Evolutionary conservation across 2,329 filamentous ascomycete species (phyloP), one percentile per base, ranked within the genome.

Genomic region (Trichoderma guizhouense): DNA sequence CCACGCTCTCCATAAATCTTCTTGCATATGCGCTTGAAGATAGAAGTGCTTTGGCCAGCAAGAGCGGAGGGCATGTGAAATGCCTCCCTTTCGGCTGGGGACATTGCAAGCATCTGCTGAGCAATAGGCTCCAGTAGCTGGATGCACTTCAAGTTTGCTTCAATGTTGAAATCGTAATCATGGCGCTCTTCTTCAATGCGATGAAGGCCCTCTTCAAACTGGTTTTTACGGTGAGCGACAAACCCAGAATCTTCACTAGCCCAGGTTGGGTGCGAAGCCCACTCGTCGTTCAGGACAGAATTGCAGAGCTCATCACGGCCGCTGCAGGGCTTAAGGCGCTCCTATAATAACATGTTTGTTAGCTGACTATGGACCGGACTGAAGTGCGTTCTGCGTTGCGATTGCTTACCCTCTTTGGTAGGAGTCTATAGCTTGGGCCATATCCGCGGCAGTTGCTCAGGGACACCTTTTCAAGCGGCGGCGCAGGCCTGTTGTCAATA

Each of bases 191-290:
- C 96, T 82, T 99, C 96, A 73, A 99, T 98, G 24, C 96, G 89
- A 79, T 99, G 96, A 9, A 99, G 89, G 36, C 93, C 93, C 81
- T 99, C 96, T 81, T 99, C 96, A 75, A 92, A 97, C 69, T 92
- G 90, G 77, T 99, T 99, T 87, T 99, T 99, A 74, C 95, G 90
- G 82, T 99, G 96, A 14, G 96, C 96, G 72, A 99, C 95, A 77
- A 99, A 99, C 0, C 96, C 96, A 58, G 93, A 97, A 79, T 99
- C 96, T 81, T 99, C 96, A 1, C 95, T 98, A 1, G 95, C 96
- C 96, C 96, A 99, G 0, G 96, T 99, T 4, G 96, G 96, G 82
- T 99, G 96, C 30, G 95, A 98, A 2, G 96, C 96, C 96, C 96
- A 99, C 76, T 98, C 93, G 76, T 99, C 96, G 75, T 99, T 99